Evolutionary conservation across 1,139 yeast species (phyloP), one percentile per base, ranked within the genome.

Genomic region (Saccharomycopsis crataegensis): DNA sequence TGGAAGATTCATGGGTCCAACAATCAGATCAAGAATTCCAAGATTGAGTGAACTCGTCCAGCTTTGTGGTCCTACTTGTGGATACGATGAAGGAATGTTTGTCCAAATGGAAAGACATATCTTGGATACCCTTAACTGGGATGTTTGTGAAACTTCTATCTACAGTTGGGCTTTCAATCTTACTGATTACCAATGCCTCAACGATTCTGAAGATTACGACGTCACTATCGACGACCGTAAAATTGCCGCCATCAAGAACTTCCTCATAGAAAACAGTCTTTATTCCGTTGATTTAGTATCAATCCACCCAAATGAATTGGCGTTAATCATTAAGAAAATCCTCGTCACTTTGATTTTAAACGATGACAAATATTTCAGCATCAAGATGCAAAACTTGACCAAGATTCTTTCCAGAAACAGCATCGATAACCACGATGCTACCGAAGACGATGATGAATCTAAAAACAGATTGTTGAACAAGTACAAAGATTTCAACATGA

Each of bases 1-100:
- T 46, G 86, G 86, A 14, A 73, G 83, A 62, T 81, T 73, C 65
- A 67, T 74, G 56, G 87, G 87, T 17, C 87, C 88, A 48, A 80
- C 83, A 49, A 82, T 81, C 64, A 71, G 88, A 61, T 80, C 81
- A 59, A 72, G 89, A 65, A 75, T 81, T 54, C 87, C 87, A 47
- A 77, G 84, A 62, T 70, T 82, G 56, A 73, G 76, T 48, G 89
- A 82, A 65, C 69, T 82, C 59, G 81, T 82, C 56, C 80, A 77
- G 65, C 68, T 78, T 52, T 82, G 86, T 66, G 83, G 83, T 41
- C 77, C 79, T 51, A 70, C 75, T 59, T 76, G 82, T 60, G 72
- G 74, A 55, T 80, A 80, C 62, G 85, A 80, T 62, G 78, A 72
- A 59, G 79, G 81, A 2, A 82, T 82, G 87, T 72, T 74, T 58